Evolutionary conservation across 345 rosid genomes (phyloP), one percentile per base, ranked within the genome.

Genomic region (Cardamine chenopodiifolia): DNA sequence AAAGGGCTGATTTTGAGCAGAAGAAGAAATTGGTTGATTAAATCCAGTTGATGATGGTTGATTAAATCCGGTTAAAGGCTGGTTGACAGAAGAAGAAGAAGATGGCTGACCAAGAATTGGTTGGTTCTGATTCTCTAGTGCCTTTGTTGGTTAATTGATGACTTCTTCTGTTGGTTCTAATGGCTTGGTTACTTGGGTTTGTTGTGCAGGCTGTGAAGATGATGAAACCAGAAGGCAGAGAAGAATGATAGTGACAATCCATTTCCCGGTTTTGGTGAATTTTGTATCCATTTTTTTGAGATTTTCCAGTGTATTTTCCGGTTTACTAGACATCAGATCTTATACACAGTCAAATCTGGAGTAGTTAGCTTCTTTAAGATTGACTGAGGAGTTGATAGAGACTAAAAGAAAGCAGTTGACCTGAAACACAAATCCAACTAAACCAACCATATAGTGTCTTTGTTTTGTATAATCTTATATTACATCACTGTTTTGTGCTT

Each of bases 11-110:
- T 70, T 76, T 62, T 62, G 65, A 34, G 42, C 31, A 44, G 79
- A 48, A 1, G 65, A 49, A 58, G 77, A 55, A 23, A 54, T 68
- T 4, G 86, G 85, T 60, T 78, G 83, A 56, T 65, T 79, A 23
- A 62, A 26, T 15, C 76, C 66, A 50, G 81, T 72, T 52, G 80
- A 82, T 53, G 82, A 80, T 49, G 83, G 87, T 72, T 81, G 83
- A 73, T 71, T 82, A 12, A 61, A 61, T 7, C 83, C 83, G 31
- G 74, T 66, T 68, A 81, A 76, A 34, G 89, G 87, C 17, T 80
- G 88, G 72, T 80, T 76, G 19, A 50, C 19, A 12, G 65, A 60
- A n/a, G 50, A 45, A n/a, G 61, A 56, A 23, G 83, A 52, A 56
- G 78, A 77, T 45, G 74, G 69, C 22, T 71, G 67, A 32, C 86